Base-by-base conservation (phyloP, 257 asterid genomes). In the Solanum chmielewskii region DNA sequence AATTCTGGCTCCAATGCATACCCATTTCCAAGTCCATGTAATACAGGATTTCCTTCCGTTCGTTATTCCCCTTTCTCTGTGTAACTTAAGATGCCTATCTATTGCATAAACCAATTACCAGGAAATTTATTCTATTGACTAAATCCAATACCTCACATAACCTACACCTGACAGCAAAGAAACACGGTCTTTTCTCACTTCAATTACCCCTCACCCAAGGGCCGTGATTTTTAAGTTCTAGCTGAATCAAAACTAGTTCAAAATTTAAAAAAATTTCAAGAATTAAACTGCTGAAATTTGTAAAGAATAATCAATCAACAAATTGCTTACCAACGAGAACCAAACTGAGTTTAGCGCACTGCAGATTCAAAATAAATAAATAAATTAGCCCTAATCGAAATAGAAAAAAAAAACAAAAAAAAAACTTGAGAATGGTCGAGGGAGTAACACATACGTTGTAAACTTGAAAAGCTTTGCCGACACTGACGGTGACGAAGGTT, bases 331-430 rank as follows among this genome's bases (percentile, higher is more conserved):
- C 98, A 76, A 94, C 98, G 45, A 94, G 93, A 49, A 95, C 99
- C 88, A 96, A 88, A 88, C 31, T 95, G 89, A 96, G 98, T 94
- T 96, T 96, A 62, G 94, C 98, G 88, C 98, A 95, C 98, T 96
- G 98, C 92, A 31, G 49, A 31, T 27, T 27, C 75, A 70, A 74
- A 44, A 2, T 29, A 1, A 69, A 69, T 39, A 49, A 52, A 41
- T 27, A 35, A 7, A 7, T 62, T 33, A 85, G 44, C 52, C 29
- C 20, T 3, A 21, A 68, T 35, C 49, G 7, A 41, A 7, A 85
- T 52, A 52, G 62, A 23, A n/a, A 7, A 18, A 2, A 81, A 13
- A 44, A 35, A 0, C 11, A 0, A 33, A 33, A 25, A 25, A 33
- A 6, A 20, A 3, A 42, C n/a, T 27, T 80, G 27, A 47, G 18